phyloP scores from a whole-genome alignment of 192 early-diverging fungal genomes.

The Coemansia sp. region DNA sequence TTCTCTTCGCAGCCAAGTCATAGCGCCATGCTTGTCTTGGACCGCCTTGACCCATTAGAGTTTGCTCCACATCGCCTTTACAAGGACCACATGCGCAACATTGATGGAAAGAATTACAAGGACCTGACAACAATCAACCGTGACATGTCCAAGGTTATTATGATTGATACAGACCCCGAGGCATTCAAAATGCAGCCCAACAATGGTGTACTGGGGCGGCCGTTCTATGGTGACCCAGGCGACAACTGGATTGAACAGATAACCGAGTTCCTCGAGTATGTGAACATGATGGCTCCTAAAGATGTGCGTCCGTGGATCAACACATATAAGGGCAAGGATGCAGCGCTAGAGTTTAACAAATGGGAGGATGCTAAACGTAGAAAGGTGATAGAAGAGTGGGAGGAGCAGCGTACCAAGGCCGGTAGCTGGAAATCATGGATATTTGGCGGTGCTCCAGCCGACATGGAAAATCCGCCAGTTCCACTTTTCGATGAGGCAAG shows the following conservation, averaged over 20 bases:
- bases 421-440: conserved; percentile 59
- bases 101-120: conserved; percentile 80
- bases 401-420: conserved; percentile 61
- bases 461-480: conserved; percentile 63
- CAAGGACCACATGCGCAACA: conserved; percentile 86
- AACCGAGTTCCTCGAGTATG: conserved; percentile 83
- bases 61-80: conserved; percentile 84
- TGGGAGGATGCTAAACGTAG: conserved; percentile 70
- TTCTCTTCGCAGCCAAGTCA: conserved; percentile 86
- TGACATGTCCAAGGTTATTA: conserved; percentile 88
- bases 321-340: conserved; percentile 66
- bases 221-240: conserved; percentile 79
- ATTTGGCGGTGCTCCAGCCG: conserved; percentile 39
- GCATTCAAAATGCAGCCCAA: conserved; percentile 88
- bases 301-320: conserved; percentile 74
- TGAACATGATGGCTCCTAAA: conserved; percentile 70
- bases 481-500: conserved; percentile 66
- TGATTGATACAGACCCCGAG: conserved; percentile 87
- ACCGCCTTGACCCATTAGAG: conserved; percentile 88
- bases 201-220: conserved; percentile 80
- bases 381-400: conserved; percentile 64
- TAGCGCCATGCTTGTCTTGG: conserved; percentile 78
- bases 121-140: conserved; percentile 92
- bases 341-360: conserved; percentile 66
- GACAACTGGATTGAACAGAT: conserved; percentile 81